Evolutionary conservation across 306 rosid genomes (phyloP).

Genomic region (Glycine soja): DNA sequence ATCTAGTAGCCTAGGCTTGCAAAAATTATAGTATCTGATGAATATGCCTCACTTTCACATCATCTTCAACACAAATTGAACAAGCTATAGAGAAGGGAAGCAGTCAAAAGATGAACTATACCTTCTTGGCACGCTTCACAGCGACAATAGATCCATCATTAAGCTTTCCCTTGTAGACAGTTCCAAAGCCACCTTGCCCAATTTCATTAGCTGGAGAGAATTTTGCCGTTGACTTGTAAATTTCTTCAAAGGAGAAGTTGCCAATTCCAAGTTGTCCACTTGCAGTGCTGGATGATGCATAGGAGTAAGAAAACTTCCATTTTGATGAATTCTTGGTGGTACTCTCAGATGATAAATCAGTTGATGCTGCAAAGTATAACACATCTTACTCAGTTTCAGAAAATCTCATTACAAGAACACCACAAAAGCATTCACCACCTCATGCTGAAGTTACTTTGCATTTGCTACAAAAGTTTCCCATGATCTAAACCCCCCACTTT

Average conservation of each 20-base stretch:
- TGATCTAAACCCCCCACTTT: no score
- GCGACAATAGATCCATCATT: slow-evolving; percentile 81
- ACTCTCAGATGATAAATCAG: slow-evolving; percentile 65
- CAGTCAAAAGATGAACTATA: slow-evolving; percentile 42
- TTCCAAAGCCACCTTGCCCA: slow-evolving; percentile 91
- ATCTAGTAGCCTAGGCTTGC: neutral
- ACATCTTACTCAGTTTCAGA: neutral
- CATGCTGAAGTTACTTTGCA: neutral
- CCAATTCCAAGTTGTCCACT: slow-evolving; percentile 65
- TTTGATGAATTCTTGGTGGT: slow-evolving; percentile 59
- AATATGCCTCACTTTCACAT: neutral
- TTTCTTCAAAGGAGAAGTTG: slow-evolving; percentile 72
- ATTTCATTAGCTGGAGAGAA: slow-evolving; percentile 70
- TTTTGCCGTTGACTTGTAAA: slow-evolving; percentile 79
- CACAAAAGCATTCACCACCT: no score
- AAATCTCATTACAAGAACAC: no score
- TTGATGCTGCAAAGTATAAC: slow-evolving; percentile 59
- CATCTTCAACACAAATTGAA: slow-evolving; percentile 20
- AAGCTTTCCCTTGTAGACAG: slow-evolving; percentile 81
- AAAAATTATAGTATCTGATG: neutral
- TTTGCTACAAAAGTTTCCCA: neutral
- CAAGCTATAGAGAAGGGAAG: slow-evolving; percentile 20
- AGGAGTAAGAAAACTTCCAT: slow-evolving; percentile 59
- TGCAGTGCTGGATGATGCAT: slow-evolving; percentile 59
- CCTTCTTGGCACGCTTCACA: slow-evolving; percentile 88